These are phyloP conservation scores for Apiospora kogelbergensis DNA, from an alignment of 2,329 filamentous ascomycete species.

Conservation along the genomic window DNA sequence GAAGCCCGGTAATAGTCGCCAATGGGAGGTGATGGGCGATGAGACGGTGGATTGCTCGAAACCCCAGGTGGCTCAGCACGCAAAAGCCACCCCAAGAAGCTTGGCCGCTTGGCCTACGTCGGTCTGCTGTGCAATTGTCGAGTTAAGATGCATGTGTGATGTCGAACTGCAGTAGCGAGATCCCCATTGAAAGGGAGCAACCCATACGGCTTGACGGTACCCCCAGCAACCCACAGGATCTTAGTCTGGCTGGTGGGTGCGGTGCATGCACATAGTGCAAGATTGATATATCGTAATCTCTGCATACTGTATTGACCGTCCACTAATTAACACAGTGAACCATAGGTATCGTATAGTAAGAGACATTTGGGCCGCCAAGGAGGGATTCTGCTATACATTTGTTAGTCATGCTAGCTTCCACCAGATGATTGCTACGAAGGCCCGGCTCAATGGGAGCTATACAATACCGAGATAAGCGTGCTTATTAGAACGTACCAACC, in stretches of 20 bases:
- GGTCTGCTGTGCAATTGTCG: slow-evolving; percentile 7
- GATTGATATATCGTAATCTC: background rate
- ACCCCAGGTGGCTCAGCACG: slow-evolving; percentile 22
- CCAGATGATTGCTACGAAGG: background rate
- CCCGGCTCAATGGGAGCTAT: background rate
- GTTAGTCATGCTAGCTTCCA: slow-evolving; percentile 2
- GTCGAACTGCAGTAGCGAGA: slow-evolving; percentile 24
- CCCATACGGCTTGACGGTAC: too few species aligned
- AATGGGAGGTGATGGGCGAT: background rate
- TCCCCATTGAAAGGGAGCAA: background rate
- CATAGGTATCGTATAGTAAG: background rate
- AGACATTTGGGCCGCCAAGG: background rate
- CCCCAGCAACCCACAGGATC: background rate
- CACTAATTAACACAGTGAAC: background rate
- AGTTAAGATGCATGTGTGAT: slow-evolving; percentile 22
- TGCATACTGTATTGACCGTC: background rate
- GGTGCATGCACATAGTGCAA: background rate
- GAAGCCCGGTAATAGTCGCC: background rate
- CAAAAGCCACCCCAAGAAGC: slow-evolving; percentile 20
- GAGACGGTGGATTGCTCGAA: background rate
- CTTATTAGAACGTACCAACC: background rate
- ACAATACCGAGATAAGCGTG: background rate
- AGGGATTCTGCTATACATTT: background rate
- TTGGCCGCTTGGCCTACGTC: slow-evolving; percentile 7
- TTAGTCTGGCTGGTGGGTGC: background rate